Evolutionary conservation across 202 grass and related monocot species (phyloP), one percentile per base, ranked within the genome.

Genomic region (Dendrocalamus latiflorus): DNA sequence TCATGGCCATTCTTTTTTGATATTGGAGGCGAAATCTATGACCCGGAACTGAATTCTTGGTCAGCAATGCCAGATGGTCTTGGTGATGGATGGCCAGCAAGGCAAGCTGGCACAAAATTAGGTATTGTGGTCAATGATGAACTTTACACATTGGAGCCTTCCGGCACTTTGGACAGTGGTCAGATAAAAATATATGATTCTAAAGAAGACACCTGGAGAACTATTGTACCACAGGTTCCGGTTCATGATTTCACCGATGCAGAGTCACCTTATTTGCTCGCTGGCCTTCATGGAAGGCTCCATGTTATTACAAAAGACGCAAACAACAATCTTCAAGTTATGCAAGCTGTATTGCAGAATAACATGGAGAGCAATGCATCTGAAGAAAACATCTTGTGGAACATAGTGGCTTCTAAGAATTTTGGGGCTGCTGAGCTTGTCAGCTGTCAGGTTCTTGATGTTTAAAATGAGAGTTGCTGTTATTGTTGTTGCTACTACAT

Each of bases 1-100:
- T 92, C 92, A 38, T 97, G 94, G 90, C 94, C 92, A 9, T 92
- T 97, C 83, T 94, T 97, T 77, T 97, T 92, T 1, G 94, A 97
- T 57, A 92, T 94, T 38, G 94, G 94, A 78, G 94, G 94, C 12
- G 94, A 97, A 78, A 84, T 97, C 9, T 94, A 92, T 75, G 90
- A 97, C 45, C 88, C 92, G 0, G 85, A 77, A 70, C 68, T 70
- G 25, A 78, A 88, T 85, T 89, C 88, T 24, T 97, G 94, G 94
- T 74, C 69, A 70, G 67, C 78, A 54, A 97, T 97, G 94, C 74
- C 90, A 0, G 59, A 89, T 72, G 92, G 94, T 44, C 89, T 97
- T 34, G 90, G 92, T 6, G 84, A 94, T 53, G 94, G 90, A 48
- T 97, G 94, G 94, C 94, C 92, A 56, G 92, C 94, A 49, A 89